Evolutionary conservation across 345 rosid genomes (phyloP).

Genomic region (Moricandia arvensis): DNA sequence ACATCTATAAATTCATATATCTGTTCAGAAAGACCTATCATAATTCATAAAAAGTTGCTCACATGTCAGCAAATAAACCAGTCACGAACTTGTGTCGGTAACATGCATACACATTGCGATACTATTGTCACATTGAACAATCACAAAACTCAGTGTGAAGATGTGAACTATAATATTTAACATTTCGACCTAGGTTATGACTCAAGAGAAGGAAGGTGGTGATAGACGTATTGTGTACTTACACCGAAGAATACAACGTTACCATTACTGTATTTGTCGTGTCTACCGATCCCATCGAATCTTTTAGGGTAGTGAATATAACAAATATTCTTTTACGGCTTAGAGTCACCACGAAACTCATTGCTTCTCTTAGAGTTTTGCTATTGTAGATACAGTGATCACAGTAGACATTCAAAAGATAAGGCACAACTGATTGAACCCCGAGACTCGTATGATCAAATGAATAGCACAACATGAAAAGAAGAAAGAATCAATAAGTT

Average conservation of each 20-base stretch:
- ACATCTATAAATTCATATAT: neutral
- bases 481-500: slow-evolving; percentile 9
- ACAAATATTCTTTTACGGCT: slow-evolving; percentile 86
- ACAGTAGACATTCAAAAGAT: slow-evolving; percentile 87
- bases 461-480: neutral
- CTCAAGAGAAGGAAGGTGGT: too few relatives aligned
- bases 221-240: slow-evolving; percentile 29
- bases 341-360: slow-evolving; percentile 99
- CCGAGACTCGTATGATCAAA: slow-evolving; percentile 78
- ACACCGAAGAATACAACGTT: slow-evolving; percentile 97
- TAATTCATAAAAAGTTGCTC: neutral
- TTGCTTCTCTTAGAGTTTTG: slow-evolving; percentile 91
- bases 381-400: slow-evolving; percentile 95
- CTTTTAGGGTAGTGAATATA: slow-evolving; percentile 98
- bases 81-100: neutral
- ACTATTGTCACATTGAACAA: neutral
- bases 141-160: neutral
- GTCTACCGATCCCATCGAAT: slow-evolving; percentile 96
- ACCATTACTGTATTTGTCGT: slow-evolving; percentile 88
- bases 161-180: neutral
- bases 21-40: neutral
- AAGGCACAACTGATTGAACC: slow-evolving; percentile 94
- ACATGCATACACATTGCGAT: neutral
- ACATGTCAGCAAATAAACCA: neutral
- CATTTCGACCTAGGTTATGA: neutral